These are phyloP conservation scores for Fusarium proliferatum DNA, from an alignment of 2,329 filamentous ascomycete genomes.

Conservation along the genomic window DNA sequence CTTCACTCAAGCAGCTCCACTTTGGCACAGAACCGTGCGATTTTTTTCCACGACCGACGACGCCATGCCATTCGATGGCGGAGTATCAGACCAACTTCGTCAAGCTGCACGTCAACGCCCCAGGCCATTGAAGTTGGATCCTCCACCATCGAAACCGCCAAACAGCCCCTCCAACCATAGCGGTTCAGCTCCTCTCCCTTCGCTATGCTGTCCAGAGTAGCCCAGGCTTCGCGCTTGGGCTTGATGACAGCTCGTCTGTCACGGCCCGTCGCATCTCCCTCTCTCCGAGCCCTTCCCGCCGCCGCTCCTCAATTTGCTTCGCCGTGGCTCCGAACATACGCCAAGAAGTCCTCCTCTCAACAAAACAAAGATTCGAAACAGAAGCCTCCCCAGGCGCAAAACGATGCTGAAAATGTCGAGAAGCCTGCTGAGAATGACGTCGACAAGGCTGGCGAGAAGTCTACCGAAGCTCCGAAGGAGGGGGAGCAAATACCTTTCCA, in stretches of 20 bases:
- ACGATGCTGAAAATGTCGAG: conserved; percentile 30
- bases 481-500: conserved; percentile 64
- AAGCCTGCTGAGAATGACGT: conserved; percentile 33
- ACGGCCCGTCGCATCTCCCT: conserved; percentile 40
- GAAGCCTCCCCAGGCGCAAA: conserved; percentile 33
- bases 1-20: conserved; percentile 13
- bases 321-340: conserved; percentile 48
- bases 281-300: conserved; percentile 42
- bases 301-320: conserved; percentile 34
- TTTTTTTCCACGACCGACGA: conserved; percentile 41
- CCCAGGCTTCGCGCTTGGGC: conserved; percentile 50
- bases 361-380: conserved; percentile 21
- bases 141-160: conserved; percentile 24
- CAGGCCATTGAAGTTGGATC: conserved; percentile 37
- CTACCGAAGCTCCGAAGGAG: conserved; percentile 48
- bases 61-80: conserved; percentile 44
- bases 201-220: conserved; percentile 56
- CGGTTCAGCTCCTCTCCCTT: conserved; percentile 11
- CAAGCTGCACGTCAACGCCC: conserved; percentile 26
- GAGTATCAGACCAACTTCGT: conserved; percentile 45
- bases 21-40: conserved; percentile 33
- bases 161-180: background rate
- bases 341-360: conserved; percentile 33
- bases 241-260: conserved; percentile 46
- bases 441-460: conserved; percentile 38